A percentile compares a stretch with the other conserved stretches of the same genome.
Evolutionary conservation across 345 rosid species (phyloP).

Genomic region (Acer yangbiense): DNA sequence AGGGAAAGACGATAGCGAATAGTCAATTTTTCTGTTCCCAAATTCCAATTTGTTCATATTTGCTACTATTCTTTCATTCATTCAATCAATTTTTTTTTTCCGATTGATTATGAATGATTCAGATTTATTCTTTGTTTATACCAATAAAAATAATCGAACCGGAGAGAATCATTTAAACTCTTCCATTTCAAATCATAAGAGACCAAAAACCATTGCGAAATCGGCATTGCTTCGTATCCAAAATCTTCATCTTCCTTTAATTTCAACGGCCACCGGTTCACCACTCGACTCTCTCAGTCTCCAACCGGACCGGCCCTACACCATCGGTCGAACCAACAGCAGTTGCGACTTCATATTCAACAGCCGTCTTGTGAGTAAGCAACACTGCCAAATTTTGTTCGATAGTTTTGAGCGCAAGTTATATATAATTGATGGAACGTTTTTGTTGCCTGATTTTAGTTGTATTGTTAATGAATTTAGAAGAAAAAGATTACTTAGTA

Average conservation of each 20-base stretch:
- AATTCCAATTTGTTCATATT: not conserved
- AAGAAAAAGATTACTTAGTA: constrained; percentile 31
- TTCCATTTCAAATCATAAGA: constrained; percentile 21
- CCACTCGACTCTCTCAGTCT: constrained; percentile 41
- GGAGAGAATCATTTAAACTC: constrained; percentile 10
- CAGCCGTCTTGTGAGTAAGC: constrained; percentile 58
- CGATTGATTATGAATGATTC: constrained; percentile 27
- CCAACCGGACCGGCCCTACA: constrained; percentile 54
- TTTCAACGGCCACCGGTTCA: constrained; percentile 46
- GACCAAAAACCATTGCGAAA: constrained; percentile 34
- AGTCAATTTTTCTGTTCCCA: not conserved
- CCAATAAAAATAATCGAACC: constrained; percentile 17
- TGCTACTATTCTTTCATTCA: constrained; percentile 8
- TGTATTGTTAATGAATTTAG: constrained; percentile 43
- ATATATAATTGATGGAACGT: constrained; percentile 57
- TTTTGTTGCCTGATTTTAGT: constrained; percentile 20
- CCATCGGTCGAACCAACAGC: constrained; percentile 53
- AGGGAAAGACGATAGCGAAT: constrained; percentile 3
- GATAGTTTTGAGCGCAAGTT: constrained; percentile 51
- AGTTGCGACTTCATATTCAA: constrained; percentile 52
- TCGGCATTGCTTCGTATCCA: constrained; percentile 49
- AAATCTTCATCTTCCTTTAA: constrained; percentile 51
- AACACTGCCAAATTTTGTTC: constrained; percentile 71
- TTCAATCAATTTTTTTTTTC: not conserved
- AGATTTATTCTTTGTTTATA: constrained; percentile 12